A percentile compares a stretch with the other conserved stretches of the same genome.
Evolutionary conservation across 345 rosid genomes (phyloP).

Genomic region (Noccaea caerulescens): DNA sequence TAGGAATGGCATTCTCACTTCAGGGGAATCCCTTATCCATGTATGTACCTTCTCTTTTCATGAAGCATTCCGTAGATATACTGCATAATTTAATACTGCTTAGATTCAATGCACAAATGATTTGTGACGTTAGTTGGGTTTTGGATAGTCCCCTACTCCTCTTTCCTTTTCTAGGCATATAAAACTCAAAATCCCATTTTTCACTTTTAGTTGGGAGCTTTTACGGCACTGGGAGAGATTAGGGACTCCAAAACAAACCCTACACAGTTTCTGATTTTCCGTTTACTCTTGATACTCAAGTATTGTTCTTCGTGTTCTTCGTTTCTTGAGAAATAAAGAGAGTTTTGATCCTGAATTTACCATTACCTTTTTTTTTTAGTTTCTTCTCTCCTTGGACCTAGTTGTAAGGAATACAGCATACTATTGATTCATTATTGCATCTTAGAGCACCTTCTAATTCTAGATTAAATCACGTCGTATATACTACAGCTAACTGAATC

Average conservation of each 20-base stretch:
- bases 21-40: constrained; percentile 85
- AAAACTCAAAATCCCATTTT: not conserved
- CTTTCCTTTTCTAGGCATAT: constrained; percentile 1
- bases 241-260: constrained; percentile 6
- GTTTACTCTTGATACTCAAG: constrained; percentile 3
- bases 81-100: not conserved
- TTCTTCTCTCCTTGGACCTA: constrained; percentile 14
- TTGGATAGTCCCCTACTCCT: not conserved
- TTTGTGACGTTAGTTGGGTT: constrained; percentile 22
- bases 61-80: constrained; percentile 5
- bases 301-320: not conserved
- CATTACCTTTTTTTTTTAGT: not conserved
- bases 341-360: not conserved
- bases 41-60: constrained; percentile 54
- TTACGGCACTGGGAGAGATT: not conserved
- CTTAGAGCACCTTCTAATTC: constrained; percentile 7
- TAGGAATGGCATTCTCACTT: constrained; percentile 69
- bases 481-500: constrained; percentile 6
- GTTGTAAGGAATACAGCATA: constrained; percentile 8
- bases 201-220: not conserved
- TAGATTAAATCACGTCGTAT: not conserved
- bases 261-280: constrained; percentile 7
- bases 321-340: constrained; percentile 1
- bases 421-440: constrained; percentile 23
- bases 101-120: constrained; percentile 10